phyloP scores from a whole-genome alignment of 2,329 filamentous ascomycete genomes.

The Chalaropsis ovoidea region DNA sequence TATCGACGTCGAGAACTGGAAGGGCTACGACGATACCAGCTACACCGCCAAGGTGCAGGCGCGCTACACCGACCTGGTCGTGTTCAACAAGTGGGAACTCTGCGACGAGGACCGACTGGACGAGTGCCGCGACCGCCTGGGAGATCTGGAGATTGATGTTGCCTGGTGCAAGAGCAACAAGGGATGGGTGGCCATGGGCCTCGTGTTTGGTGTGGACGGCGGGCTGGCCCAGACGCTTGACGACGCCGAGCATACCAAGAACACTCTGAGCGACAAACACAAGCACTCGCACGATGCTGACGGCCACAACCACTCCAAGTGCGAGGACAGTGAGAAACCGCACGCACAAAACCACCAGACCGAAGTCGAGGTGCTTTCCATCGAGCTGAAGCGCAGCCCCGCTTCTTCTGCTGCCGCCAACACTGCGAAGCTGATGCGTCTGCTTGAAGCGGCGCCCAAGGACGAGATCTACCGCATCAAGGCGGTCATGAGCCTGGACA shows the following conservation, averaged over 20 bases:
- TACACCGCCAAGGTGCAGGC: constrained; percentile 85
- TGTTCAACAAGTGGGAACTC: constrained; percentile 87
- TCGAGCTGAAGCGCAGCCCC: constrained; percentile 49
- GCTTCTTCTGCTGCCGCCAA: constrained; percentile 37
- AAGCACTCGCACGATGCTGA: constrained; percentile 31
- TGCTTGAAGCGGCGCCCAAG: constrained; percentile 68
- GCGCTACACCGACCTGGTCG: constrained; percentile 76
- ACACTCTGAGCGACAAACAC: constrained; percentile 27
- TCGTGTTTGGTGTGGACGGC: constrained; percentile 81
- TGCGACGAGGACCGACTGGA: constrained; percentile 66
- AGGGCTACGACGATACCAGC: constrained; percentile 81
- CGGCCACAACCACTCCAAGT: constrained; percentile 33
- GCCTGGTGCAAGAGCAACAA: constrained; percentile 77
- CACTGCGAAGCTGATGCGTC: constrained; percentile 51
- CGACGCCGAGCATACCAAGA: constrained; percentile 33
- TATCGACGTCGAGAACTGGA: constrained; percentile 91
- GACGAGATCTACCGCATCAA: constrained; percentile 97
- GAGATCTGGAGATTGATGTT: constrained; percentile 68
- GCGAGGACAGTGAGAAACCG: constrained; percentile 34
- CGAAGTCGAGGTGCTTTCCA: constrained; percentile 84
- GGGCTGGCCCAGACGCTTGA: constrained; percentile 54
- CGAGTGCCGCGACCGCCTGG: constrained; percentile 64
- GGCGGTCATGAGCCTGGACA: constrained; percentile 46
- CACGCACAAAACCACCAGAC: constrained; percentile 55
- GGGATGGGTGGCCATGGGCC: constrained; percentile 65